Conservation (phyloP, 106 monocot species). For the Gastrodia elata region DNA sequence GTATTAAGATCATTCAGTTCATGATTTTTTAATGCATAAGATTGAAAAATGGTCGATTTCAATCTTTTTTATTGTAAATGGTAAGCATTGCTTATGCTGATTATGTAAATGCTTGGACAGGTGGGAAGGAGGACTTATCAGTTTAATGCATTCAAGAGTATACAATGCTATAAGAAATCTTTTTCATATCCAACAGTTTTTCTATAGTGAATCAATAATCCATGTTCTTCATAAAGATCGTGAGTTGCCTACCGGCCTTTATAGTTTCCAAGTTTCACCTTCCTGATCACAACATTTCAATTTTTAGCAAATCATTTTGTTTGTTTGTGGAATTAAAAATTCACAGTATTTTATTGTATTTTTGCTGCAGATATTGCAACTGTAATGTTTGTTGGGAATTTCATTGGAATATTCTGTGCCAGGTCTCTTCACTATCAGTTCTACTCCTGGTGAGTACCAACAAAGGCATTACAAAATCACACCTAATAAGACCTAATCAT, state of each 20-base stretch:
- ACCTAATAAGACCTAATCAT: background rate
- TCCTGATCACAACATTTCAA: background rate
- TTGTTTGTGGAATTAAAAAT: constrained; percentile 1
- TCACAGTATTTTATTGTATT: constrained; percentile 8
- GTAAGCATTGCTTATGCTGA: background rate
- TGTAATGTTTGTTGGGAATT: constrained; percentile 96
- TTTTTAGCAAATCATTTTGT: background rate
- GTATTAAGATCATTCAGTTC: too few relatives aligned
- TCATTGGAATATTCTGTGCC: constrained; percentile 87
- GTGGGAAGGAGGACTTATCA: constrained; percentile 72
- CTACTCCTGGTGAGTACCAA: constrained; percentile 79
- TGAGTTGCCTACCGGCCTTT: constrained; percentile 19
- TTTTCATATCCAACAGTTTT: constrained; percentile 10
- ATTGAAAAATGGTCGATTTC: background rate
- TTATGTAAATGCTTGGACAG: constrained; percentile 28
- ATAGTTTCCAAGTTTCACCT: background rate
- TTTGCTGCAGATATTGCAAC: constrained; percentile 72
- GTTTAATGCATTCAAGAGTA: constrained; percentile 35
- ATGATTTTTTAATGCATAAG: too few relatives aligned
- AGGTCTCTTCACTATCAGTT: constrained; percentile 97
- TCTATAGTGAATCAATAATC: constrained; percentile 28
- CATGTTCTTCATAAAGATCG: constrained; percentile 52
- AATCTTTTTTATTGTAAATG: background rate
- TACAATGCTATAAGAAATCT: constrained; percentile 16
- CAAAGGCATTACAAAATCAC: too few relatives aligned